Evolutionary conservation across 306 rosid genomes (phyloP).

Genomic region (Cicer arietinum): DNA sequence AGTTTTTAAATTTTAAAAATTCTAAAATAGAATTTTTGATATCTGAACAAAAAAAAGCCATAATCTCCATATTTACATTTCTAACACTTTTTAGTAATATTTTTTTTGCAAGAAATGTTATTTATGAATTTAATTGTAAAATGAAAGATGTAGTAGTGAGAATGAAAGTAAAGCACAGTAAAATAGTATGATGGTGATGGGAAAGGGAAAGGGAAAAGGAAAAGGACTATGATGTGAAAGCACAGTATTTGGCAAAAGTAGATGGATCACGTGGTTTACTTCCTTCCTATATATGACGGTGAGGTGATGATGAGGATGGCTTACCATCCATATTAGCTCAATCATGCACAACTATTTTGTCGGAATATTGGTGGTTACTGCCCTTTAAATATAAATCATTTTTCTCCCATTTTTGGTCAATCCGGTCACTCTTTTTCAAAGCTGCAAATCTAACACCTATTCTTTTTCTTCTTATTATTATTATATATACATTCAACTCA

Average conservation of each 20-base stretch:
- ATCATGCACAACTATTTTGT: constrained; percentile 62
- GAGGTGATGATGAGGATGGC: constrained; percentile 78
- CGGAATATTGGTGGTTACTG: constrained; percentile 81
- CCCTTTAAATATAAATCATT: constrained; percentile 55
- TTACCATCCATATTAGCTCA: constrained; percentile 66
- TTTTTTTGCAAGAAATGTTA: no score
- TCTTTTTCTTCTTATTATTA: constrained; percentile 16
- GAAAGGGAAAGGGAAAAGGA: constrained; percentile 27
- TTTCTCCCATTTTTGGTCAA: constrained; percentile 55
- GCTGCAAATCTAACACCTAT: constrained; percentile 41
- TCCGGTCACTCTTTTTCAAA: constrained; percentile 34
- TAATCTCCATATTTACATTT: no score
- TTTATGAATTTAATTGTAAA: no score
- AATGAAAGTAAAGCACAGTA: constrained; percentile 17
- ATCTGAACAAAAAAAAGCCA: no score
- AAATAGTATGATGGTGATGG: constrained; percentile 20
- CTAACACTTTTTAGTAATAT: no score
- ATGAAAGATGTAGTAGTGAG: neutral
- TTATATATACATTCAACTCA: constrained; percentile 17
- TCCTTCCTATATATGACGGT: constrained; percentile 49
- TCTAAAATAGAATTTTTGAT: no score
- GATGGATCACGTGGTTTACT: constrained; percentile 61
- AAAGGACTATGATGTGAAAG: constrained; percentile 11
- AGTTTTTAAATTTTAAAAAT: no score
- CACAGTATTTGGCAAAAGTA: constrained; percentile 31